Evolutionary conservation across 1,139 yeast species (phyloP), one percentile per base, ranked within the genome.

Genomic region (Lodderomyces orthopsilosis): DNA sequence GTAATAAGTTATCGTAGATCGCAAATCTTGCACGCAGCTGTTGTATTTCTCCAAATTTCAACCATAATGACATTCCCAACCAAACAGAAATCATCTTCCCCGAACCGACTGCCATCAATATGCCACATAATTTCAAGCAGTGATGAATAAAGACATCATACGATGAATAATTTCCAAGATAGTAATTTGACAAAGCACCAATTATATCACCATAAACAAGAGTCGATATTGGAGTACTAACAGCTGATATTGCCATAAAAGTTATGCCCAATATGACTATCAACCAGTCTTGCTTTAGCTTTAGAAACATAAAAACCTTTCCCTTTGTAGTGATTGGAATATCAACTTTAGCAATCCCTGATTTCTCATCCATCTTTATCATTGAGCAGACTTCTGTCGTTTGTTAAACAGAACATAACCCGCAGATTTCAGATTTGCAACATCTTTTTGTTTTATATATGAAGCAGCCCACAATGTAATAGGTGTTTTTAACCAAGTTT

Each of bases 1-100:
- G 35, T 14, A 48, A 27, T 8, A 48, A 28, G 46, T 69, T 69
- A 1, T 52, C 43, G 27, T 79, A 50, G 23, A 79, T 59, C 2
- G 67, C 58, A 1, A 49, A 44, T 42, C 96, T 68, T 0, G 86
- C 83, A 35, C 84, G 65, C 9, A 65, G 54, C 37, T 82, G 87
- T 50, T 86, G 91, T 14, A 68, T 63, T 59, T 88, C 96, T 2
- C 96, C 96, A 45, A 85, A 70, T 21, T 66, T 58, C 74, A 84
- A 78, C 88, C 95, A 90, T 0, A 70, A 51, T 1, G 74, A 59
- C 4, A 85, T 70, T 22, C 85, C 79, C 0, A 70, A 41, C 83
- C 87, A 83, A 15, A 75, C 71, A 13, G 77, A 57, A 0, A 80
- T 51, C 47, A 78, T 63, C 30, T 79, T 68, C 0, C 70, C 80